phyloP scores from a whole-genome alignment of 2,329 filamentous ascomycete species.

The Fusarium falciforme region DNA sequence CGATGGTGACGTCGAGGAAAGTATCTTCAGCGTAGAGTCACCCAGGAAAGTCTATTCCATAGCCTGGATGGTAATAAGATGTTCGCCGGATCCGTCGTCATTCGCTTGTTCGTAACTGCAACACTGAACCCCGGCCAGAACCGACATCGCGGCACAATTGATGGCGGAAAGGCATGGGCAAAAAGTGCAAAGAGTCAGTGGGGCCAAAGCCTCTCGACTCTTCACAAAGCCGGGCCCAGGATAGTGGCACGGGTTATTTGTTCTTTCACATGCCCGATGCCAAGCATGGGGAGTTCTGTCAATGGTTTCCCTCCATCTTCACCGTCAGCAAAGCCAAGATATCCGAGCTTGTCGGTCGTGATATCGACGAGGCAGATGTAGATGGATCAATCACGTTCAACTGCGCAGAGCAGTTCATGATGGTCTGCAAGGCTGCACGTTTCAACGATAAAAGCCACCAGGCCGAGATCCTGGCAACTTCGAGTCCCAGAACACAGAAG shows the following conservation, averaged over 20 bases:
- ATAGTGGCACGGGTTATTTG: slow-evolving; percentile 24
- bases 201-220: slow-evolving; percentile 15
- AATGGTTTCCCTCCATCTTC: slow-evolving; percentile 49
- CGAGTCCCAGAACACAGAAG: slow-evolving; percentile 46
- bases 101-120: slow-evolving; percentile 8
- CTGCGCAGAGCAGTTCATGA: slow-evolving; percentile 56
- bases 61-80: not conserved
- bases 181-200: not conserved
- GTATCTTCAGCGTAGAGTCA: not conserved
- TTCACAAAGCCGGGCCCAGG: slow-evolving; percentile 8
- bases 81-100: slow-evolving; percentile 22
- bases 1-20: not conserved
- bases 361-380: slow-evolving; percentile 24
- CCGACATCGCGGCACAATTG: not conserved
- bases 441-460: slow-evolving; percentile 47
- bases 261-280: slow-evolving; percentile 49
- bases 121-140: not conserved
- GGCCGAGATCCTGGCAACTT: slow-evolving; percentile 40
- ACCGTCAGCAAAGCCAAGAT: slow-evolving; percentile 44
- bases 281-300: slow-evolving; percentile 49
- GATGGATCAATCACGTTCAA: slow-evolving; percentile 44
- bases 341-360: slow-evolving; percentile 42
- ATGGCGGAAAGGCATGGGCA: slow-evolving; percentile 12
- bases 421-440: slow-evolving; percentile 54
- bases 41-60: not conserved